These are phyloP conservation scores for Vigna nakashimae DNA, from an alignment of 306 rosid species.

Conservation along the genomic window DNA sequence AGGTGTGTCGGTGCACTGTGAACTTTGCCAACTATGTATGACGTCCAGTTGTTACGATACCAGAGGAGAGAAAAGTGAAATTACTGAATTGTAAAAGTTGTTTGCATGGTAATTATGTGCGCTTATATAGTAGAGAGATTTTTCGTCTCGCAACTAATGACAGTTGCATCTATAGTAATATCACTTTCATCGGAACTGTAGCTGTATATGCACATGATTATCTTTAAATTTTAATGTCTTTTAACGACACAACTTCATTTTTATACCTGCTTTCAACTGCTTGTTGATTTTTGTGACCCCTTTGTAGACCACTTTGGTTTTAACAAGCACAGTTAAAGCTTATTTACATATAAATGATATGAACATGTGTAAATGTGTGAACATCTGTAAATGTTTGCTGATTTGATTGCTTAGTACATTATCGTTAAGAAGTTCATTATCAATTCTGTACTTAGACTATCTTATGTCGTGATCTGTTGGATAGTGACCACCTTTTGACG, in stretches of 20 bases:
- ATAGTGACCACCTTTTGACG: conserved; percentile 21
- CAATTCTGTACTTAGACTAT: conserved; percentile 12
- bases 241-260: background rate
- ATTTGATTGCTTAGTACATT: conserved; percentile 22
- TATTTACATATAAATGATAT: background rate
- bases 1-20: background rate
- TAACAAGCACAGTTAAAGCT: background rate
- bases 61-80: background rate
- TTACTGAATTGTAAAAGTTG: background rate
- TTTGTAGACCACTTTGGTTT: conserved; percentile 8
- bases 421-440: conserved; percentile 8
- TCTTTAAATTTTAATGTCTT: background rate
- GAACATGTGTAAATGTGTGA: conserved; percentile 10
- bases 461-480: background rate
- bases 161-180: background rate
- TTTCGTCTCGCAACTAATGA: background rate
- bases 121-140: background rate
- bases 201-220: conserved; percentile 25
- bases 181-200: conserved; percentile 15
- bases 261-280: background rate
- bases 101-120: background rate
- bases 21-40: conserved; percentile 6
- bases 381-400: background rate
- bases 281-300: background rate
- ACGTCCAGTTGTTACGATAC: background rate